A percentile compares a stretch with the other conserved stretches of the same genome.
Evolutionary conservation across 2,329 filamentous ascomycete species (phyloP).

Genomic region (Gyromitra esculenta): DNA sequence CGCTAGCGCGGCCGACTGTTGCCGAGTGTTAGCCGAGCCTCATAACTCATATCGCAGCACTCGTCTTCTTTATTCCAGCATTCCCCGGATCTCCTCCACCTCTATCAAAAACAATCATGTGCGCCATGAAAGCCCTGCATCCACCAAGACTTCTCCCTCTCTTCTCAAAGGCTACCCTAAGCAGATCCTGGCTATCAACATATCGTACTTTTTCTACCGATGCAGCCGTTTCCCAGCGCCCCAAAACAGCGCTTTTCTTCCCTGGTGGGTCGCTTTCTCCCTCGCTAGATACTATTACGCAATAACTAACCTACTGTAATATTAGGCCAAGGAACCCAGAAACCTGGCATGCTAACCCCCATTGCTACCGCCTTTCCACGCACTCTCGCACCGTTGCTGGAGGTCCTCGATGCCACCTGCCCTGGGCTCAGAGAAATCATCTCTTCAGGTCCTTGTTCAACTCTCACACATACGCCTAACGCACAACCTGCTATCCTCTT

Average conservation of each 20-base stretch:
- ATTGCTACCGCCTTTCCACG: conserved; percentile 88
- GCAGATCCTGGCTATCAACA: conserved; percentile 4
- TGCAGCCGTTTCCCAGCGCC: conserved; percentile 44
- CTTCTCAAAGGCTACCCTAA: not conserved
- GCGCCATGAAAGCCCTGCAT: conserved; percentile 33
- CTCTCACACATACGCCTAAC: conserved; percentile 82
- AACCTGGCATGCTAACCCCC: conserved; percentile 83
- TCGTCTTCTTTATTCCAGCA: conserved; percentile 12
- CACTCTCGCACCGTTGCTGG: conserved; percentile 78
- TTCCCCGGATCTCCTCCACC: not conserved
- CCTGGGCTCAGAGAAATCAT: conserved; percentile 77
- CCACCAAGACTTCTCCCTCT: conserved; percentile 25
- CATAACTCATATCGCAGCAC: conserved; percentile 27
- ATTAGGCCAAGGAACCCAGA: conserved; percentile 87
- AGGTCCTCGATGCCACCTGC: conserved; percentile 79
- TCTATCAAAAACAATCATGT: not conserved
- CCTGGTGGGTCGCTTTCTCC: conserved; percentile 58
- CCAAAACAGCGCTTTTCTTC: conserved; percentile 61
- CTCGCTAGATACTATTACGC: not conserved
- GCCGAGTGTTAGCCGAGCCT: conserved; percentile 14
- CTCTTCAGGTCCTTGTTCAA: conserved; percentile 77
- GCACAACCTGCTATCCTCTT: conserved; percentile 97
- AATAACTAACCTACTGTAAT: conserved; percentile 33
- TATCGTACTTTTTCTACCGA: conserved; percentile 23
- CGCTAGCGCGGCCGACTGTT: conserved; percentile 18